Base-by-base conservation (phyloP, 345 rosid genomes). In the Cardiospermum halicacabum region DNA sequence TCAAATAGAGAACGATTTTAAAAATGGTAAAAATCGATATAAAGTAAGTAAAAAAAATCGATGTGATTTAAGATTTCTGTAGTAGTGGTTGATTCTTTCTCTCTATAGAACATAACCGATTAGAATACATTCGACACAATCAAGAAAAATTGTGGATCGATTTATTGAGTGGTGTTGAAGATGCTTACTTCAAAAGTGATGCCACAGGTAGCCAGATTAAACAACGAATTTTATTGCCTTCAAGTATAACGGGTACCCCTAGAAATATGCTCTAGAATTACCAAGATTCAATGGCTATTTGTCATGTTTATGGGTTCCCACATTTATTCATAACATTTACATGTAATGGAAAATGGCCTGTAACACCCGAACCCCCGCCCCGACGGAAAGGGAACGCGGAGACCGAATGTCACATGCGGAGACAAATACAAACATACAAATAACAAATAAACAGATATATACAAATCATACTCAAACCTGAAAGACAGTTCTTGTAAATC, bases 251-350 rank as follows among this genome's bases (percentile, higher is more conserved):
- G 11, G 39, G 36, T 5, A 67, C 7, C 67, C 40, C 1, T n/a
- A 12, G 58, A 3, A 42, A 59, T 19, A 53, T 51, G 54, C 10
- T 6, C n/a, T n/a, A n/a, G n/a, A n/a, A n/a, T n/a, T n/a, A n/a
- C n/a, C 2, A 7, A 72, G n/a, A 43, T 72, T 34, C 27, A 27
- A 59, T 37, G 71, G 48, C 30, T 30, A 62, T 51, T 27, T 66
- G 21, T 37, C 19, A 28, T 0, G 22, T 1, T n/a, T 11, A 6
- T 1, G 28, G 61, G 1, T 18, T 37, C 37, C 72, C 53, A 5
- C 31, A 69, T 53, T 25, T 60, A 0, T 69, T 69, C n/a, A n/a
- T 69, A 0, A 69, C 67, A 1, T 61, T 69, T 16, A 69, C 68
- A 0, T 27, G 32, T 6, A 69, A 69, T 36, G 43, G 25, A 16